Conservation (phyloP, 768 basidiomycete genomes). For the Grammothele lineata region DNA sequence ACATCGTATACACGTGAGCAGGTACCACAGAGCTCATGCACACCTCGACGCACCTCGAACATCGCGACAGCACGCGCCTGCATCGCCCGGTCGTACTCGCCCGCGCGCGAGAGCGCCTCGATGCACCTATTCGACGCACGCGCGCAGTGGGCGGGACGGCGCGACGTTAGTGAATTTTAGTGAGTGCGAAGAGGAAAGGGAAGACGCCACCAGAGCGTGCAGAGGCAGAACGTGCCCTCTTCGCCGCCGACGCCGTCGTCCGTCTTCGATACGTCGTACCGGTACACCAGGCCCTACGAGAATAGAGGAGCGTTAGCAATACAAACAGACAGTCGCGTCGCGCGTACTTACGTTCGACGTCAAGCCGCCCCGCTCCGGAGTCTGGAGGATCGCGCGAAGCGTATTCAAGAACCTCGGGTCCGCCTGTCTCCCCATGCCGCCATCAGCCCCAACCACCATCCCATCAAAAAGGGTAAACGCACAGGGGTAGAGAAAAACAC, state of each 20-base stretch:
- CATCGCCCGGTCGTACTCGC: conserved; percentile 66
- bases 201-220: conserved; percentile 62
- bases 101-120: conserved; percentile 86
- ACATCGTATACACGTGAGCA: not conserved
- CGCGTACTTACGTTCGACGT: conserved; percentile 67
- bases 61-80: conserved; percentile 71
- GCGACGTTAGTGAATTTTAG: no score
- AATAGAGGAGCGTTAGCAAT: not conserved
- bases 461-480: conserved; percentile 24
- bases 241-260: conserved; percentile 95
- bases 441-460: not conserved
- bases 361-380: conserved; percentile 86
- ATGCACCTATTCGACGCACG: conserved; percentile 77
- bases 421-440: conserved; percentile 38
- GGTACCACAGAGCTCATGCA: not conserved
- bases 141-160: not conserved
- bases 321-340: not conserved
- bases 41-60: conserved; percentile 82
- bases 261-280: conserved; percentile 82
- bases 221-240: conserved; percentile 92
- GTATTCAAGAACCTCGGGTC: conserved; percentile 90
- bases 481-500: conserved; percentile 89
- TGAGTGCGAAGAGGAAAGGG: no score
- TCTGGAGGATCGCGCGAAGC: conserved; percentile 75
- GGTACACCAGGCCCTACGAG: conserved; percentile 75